Percentiles rank a stretch among this genome's conserved stretches.
These are phyloP conservation scores for Rhizopogon salebrosus DNA, from an alignment of 768 basidiomycete genomes.

Conservation along the genomic window DNA sequence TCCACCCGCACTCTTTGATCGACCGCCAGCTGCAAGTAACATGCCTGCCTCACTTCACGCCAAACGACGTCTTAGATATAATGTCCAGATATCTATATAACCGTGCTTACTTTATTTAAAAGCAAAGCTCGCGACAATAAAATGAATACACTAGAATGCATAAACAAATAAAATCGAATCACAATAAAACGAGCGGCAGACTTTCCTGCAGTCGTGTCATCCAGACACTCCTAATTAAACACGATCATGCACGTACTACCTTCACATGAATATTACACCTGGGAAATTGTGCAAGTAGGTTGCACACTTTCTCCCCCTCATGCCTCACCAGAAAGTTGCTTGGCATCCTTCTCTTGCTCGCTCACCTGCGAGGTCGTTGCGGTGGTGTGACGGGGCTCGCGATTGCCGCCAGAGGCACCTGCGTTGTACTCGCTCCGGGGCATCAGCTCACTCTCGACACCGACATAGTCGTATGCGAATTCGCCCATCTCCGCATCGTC, in stretches of 20 bases:
- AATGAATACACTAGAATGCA: not conserved
- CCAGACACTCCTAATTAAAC: not conserved
- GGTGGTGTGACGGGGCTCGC: constrained; percentile 29
- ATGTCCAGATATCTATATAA: not conserved
- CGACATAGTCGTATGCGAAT: constrained; percentile 85
- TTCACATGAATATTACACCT: too few species aligned
- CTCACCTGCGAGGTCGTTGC: constrained; percentile 22
- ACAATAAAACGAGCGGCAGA: not conserved
- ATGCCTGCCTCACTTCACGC: too few species aligned
- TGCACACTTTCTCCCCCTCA: not conserved
- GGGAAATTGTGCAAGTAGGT: too few species aligned
- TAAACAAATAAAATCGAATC: not conserved
- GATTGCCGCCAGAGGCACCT: constrained; percentile 22
- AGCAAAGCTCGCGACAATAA: not conserved
- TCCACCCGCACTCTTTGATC: too few species aligned
- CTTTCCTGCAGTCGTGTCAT: not conserved
- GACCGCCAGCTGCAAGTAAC: too few species aligned
- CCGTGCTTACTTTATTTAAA: not conserved
- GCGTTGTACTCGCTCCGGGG: constrained; percentile 26
- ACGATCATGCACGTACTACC: too few species aligned
- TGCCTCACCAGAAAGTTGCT: not conserved
- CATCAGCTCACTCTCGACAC: constrained; percentile 50
- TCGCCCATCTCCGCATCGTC: constrained; percentile 91
- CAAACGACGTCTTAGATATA: not conserved
- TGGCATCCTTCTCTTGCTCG: constrained; percentile 18